A percentile compares a stretch with the other conserved stretches of the same genome.
phyloP scores from a whole-genome alignment of 495 filamentous ascomycete genomes.

The Aspergillus carlsbadensis region DNA sequence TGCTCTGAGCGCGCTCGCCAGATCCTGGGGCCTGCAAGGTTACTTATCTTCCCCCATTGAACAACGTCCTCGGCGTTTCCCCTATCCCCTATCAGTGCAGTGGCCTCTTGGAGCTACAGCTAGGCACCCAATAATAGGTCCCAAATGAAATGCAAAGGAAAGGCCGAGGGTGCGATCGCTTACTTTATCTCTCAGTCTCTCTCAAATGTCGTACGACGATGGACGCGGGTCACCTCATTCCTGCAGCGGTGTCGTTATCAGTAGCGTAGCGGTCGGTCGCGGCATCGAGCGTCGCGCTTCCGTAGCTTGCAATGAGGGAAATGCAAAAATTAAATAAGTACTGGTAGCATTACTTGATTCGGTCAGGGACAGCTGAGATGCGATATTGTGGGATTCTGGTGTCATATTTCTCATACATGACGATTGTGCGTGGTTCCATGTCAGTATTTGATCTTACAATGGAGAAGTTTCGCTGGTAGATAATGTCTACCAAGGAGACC shows the following conservation, averaged over 20 bases:
- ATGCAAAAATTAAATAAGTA: too few relatives aligned
- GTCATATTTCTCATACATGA: not conserved
- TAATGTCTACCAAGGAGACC: too few relatives aligned
- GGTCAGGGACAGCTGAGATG: not conserved
- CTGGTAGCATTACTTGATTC: too few relatives aligned
- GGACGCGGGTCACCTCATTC: not conserved
- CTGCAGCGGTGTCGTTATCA: constrained; percentile 12
- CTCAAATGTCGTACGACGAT: not conserved
- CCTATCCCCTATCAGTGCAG: too few relatives aligned
- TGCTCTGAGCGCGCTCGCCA: not conserved
- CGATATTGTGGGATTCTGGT: not conserved
- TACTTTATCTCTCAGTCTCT: not conserved
- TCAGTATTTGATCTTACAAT: too few relatives aligned
- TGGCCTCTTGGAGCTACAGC: too few relatives aligned
- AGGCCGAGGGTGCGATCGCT: not conserved
- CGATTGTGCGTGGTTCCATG: too few relatives aligned
- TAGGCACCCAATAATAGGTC: not conserved
- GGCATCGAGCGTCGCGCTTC: not conserved
- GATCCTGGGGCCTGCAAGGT: not conserved
- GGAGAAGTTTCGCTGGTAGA: too few relatives aligned
- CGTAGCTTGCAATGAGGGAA: too few relatives aligned
- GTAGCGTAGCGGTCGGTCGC: too few relatives aligned
- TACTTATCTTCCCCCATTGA: not conserved
- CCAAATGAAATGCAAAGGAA: not conserved
- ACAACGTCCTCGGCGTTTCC: too few relatives aligned